Base-by-base conservation (phyloP, 768 basidiomycete species). In the Steccherinum ochraceum region DNA sequence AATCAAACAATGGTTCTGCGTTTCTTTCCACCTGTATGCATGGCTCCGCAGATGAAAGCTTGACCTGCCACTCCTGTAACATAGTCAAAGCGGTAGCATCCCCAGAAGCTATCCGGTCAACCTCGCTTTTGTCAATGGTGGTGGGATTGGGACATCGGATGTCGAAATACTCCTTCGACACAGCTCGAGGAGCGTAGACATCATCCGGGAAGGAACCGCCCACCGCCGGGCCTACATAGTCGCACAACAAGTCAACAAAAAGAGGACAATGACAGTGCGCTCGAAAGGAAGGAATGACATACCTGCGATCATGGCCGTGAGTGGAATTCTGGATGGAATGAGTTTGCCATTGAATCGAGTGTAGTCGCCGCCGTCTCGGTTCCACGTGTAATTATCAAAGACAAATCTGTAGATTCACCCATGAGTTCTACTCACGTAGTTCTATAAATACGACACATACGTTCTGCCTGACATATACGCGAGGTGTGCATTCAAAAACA, bases 331-430 rank as follows among this genome's bases (percentile, higher is more conserved):
- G 0, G 77, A 69, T 20, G 80, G 77, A 48, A 78, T 77, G 2
- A 64, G 54, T 44, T 72, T 77, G 16, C 74, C 74, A 49, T 79
- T 77, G 59, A 60, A 82, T 0, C 67, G 58, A 0, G 70, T 42
- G 39, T 57, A 69, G 30, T 75, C 72, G 2, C 63, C 58, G 0
- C 67, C 67, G 5, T 71, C 68, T 2, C 62, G 63, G 7, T 68
- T 60, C 81, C 80, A 82, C 0, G 76, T 76, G 52, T 76, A 81
- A 44, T 82, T 76, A 53, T 79, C 70, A 57, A 79, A 80, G 2
- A 81, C 80, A 26, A 63, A 70, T 11, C 72, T 73, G 43, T 7
- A 5, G 40, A 39, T 10, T 40, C 41, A 25, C 24, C 19, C 39
- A 26, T 21, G 27, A 16, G 21, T 13, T 30, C 16, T 24, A 26